Percentiles rank a stretch among this genome's conserved stretches.
phyloP scores from a whole-genome alignment of 2,329 filamentous ascomycete species.

The Ascochyta clinopodiicola region DNA sequence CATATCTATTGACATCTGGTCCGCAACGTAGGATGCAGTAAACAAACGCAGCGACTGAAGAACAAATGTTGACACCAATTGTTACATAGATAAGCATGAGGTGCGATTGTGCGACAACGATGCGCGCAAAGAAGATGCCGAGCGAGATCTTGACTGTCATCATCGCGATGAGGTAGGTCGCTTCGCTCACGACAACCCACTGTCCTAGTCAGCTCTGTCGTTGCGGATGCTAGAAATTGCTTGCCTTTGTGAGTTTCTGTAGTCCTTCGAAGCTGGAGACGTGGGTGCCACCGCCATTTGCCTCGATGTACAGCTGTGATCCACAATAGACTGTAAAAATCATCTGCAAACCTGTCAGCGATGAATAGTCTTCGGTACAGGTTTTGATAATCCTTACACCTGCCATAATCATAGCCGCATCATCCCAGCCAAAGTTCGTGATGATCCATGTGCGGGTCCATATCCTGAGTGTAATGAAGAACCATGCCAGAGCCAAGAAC shows the following conservation, averaged over 20 bases:
- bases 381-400: conserved; percentile 28
- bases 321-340: conserved; percentile 44
- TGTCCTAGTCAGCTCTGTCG: conserved; percentile 21
- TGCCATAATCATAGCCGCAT: conserved; percentile 50
- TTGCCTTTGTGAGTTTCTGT: conserved; percentile 38
- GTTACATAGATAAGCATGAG: conserved; percentile 42
- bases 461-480: conserved; percentile 48
- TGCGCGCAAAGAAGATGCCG: conserved; percentile 54
- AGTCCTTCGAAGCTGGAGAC: conserved; percentile 32
- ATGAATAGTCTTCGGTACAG: background rate
- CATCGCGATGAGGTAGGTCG: conserved; percentile 50
- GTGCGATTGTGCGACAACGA: conserved; percentile 52
- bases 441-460: conserved; percentile 51
- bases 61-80: conserved; percentile 48
- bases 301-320: conserved; percentile 35
- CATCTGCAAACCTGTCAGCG: conserved; percentile 30
- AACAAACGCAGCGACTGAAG: conserved; percentile 54
- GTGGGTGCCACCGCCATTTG: conserved; percentile 44
- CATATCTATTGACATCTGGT: conserved; percentile 35
- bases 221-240: background rate
- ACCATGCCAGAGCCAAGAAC: conserved; percentile 48
- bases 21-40: conserved; percentile 61
- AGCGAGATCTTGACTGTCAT: conserved; percentile 54
- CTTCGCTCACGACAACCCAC: conserved; percentile 46
- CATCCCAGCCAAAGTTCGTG: conserved; percentile 54